phyloP scores from a whole-genome alignment of 73 alveolate species.

The Effrenium voratum region DNA sequence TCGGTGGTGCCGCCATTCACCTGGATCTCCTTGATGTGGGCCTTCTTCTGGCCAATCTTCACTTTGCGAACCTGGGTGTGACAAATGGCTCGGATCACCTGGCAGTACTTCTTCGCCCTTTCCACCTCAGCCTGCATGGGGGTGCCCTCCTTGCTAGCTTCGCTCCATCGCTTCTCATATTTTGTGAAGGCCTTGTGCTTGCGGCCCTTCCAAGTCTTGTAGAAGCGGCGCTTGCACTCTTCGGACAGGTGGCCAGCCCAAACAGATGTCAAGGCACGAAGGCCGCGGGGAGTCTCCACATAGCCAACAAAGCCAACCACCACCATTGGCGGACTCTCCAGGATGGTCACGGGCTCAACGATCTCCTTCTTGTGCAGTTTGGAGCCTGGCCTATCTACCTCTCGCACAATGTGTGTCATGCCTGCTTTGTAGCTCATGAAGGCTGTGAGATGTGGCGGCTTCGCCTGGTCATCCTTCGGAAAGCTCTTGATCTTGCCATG shows the following conservation, averaged over 20 bases:
- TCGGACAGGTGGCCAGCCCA: constrained; percentile 99
- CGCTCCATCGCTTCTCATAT: constrained; percentile 97
- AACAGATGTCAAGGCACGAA: constrained; percentile 99
- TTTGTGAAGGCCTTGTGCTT: constrained; percentile 99
- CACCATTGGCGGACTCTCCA: constrained; percentile 99
- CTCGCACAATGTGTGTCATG: constrained; percentile 99
- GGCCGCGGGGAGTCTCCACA: constrained; percentile 99
- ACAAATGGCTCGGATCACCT: constrained; percentile 99
- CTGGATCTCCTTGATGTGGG: constrained; percentile 99
- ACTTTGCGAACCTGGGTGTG: constrained; percentile 98
- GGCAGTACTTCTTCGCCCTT: constrained; percentile 99
- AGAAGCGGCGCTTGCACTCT: constrained; percentile 99
- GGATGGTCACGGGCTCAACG: constrained; percentile 99
- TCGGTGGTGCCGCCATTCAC: constrained; percentile 99
- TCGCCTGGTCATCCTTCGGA: constrained; percentile 99
- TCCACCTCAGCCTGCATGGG: constrained; percentile 97
- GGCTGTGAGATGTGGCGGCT: constrained; percentile 99
- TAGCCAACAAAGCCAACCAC: constrained; percentile 99
- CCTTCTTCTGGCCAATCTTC: constrained; percentile 99
- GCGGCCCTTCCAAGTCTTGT: constrained; percentile 98
- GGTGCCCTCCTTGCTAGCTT: constrained; percentile 96
- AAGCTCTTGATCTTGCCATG: constrained; percentile 96
- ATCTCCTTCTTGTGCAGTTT: constrained; percentile 99
- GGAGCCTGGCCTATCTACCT: constrained; percentile 99
- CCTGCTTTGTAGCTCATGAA: constrained; percentile 99